Conservation (phyloP, 208 protist genomes). For the Blechomonas ayalai region DNA sequence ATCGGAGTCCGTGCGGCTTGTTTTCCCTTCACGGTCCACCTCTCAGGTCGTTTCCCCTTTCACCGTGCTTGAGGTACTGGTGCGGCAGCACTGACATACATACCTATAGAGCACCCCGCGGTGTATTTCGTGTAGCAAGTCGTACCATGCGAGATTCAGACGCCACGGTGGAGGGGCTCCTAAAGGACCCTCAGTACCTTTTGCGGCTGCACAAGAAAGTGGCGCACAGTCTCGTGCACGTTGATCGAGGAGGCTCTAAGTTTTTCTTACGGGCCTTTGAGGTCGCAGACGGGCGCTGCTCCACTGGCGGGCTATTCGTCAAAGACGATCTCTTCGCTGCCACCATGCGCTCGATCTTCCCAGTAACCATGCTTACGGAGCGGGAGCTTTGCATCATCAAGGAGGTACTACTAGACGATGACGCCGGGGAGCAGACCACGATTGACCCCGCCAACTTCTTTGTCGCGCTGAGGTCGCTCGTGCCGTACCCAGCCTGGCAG, state of each 20-base stretch:
- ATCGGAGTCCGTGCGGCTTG: background rate
- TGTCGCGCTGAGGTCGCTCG: constrained; percentile 14
- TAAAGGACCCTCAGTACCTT: constrained; percentile 41
- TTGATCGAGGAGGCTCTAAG: constrained; percentile 7
- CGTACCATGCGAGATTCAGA: constrained; percentile 10
- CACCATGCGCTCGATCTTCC: constrained; percentile 36
- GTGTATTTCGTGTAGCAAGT: background rate
- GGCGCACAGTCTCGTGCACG: constrained; percentile 20
- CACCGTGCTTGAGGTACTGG: too few species aligned
- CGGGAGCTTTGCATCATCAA: constrained; percentile 40
- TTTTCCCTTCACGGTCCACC: constrained; percentile 6
- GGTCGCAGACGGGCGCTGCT: constrained; percentile 16
- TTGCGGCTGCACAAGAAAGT: constrained; percentile 40
- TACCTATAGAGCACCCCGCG: background rate
- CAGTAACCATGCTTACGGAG: constrained; percentile 20
- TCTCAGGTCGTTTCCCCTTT: constrained; percentile 4
- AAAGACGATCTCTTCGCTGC: constrained; percentile 10
- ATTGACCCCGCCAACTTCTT: background rate
- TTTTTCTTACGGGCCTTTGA: constrained; percentile 11
- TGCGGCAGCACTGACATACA: too few species aligned
- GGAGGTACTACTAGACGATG: constrained; percentile 21
- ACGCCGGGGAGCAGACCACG: background rate
- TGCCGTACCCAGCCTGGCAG: constrained; percentile 20
- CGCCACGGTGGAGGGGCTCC: constrained; percentile 11
- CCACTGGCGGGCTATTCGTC: background rate